phyloP scores from a whole-genome alignment of 805 yeast species.

The Yarrowia sp. region DNA sequence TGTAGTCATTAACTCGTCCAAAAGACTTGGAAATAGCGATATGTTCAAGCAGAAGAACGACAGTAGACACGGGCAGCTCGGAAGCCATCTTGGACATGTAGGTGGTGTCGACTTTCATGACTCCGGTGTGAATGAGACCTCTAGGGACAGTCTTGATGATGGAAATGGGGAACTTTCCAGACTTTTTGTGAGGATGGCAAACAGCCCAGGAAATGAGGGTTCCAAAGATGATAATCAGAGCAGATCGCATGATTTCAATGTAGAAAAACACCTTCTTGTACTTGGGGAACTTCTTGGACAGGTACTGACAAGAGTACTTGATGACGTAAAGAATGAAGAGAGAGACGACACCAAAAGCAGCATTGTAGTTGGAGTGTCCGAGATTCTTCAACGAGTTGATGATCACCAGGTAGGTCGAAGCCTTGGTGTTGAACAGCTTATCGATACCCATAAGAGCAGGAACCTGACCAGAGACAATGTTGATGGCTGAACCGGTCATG shows the following conservation, averaged over 20 bases:
- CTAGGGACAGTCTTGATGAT: slow-evolving; percentile 77
- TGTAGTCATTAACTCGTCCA: slow-evolving; percentile 88
- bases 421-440: slow-evolving; percentile 66
- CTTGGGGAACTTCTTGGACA: slow-evolving; percentile 64
- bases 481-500: slow-evolving; percentile 92
- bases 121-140: slow-evolving; percentile 76
- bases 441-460: slow-evolving; percentile 78
- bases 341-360: slow-evolving; percentile 83
- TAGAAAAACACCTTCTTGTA: slow-evolving; percentile 62
- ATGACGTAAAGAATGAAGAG: slow-evolving; percentile 68
- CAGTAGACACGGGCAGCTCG: slow-evolving; percentile 81
- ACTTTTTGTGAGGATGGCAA: slow-evolving; percentile 49
- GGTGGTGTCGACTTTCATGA: slow-evolving; percentile 61
- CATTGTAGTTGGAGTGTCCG: slow-evolving; percentile 67
- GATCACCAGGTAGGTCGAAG: slow-evolving; percentile 64
- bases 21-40: slow-evolving; percentile 92
- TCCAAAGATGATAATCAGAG: slow-evolving; percentile 74
- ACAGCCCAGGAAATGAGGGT: slow-evolving; percentile 81
- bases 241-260: slow-evolving; percentile 72
- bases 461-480: slow-evolving; percentile 78
- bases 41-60: slow-evolving; percentile 82
- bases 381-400: slow-evolving; percentile 70
- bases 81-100: slow-evolving; percentile 60
- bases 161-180: slow-evolving; percentile 49
- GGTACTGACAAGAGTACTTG: slow-evolving; percentile 61